These are phyloP conservation scores for Neocucurbitaria cava DNA, from an alignment of 2,329 filamentous ascomycete genomes.

Conservation along the genomic window DNA sequence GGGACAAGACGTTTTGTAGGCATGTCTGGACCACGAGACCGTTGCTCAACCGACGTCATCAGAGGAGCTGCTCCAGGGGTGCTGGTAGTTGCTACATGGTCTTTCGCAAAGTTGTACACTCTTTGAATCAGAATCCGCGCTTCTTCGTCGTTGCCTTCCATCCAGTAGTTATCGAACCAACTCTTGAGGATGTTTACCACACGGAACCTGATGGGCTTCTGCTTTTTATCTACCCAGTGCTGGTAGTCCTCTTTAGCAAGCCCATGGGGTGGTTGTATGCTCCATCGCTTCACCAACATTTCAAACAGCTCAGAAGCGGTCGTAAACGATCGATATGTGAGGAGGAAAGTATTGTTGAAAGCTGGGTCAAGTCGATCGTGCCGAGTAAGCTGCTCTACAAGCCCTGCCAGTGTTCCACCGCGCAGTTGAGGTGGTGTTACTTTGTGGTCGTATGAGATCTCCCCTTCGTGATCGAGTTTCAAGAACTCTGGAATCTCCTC, in stretches of 20 bases:
- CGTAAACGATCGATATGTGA: slow-evolving; percentile 96
- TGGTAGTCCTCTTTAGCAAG: slow-evolving; percentile 79
- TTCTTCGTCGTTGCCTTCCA: slow-evolving; percentile 88
- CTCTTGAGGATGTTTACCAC: slow-evolving; percentile 98
- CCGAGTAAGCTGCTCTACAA: slow-evolving; percentile 93
- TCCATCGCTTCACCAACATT: slow-evolving; percentile 88
- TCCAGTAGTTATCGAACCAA: slow-evolving; percentile 99
- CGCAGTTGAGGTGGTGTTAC: slow-evolving; percentile 77
- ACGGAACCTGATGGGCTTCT: slow-evolving; percentile 92
- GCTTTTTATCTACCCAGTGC: slow-evolving; percentile 89
- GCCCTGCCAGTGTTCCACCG: slow-evolving; percentile 84
- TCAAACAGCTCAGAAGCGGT: slow-evolving; percentile 90
- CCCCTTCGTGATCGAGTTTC: slow-evolving; percentile 83
- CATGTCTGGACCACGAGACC: slow-evolving; percentile 85
- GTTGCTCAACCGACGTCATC: slow-evolving; percentile 86
- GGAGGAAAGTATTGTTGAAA: slow-evolving; percentile 97
- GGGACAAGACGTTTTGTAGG: slow-evolving; percentile 85
- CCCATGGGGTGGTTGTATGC: slow-evolving; percentile 87
- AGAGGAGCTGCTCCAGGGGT: slow-evolving; percentile 86
- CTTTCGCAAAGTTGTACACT: slow-evolving; percentile 88
- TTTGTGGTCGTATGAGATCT: slow-evolving; percentile 90
- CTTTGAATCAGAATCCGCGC: slow-evolving; percentile 85
- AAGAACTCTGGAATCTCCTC: slow-evolving; percentile 87
- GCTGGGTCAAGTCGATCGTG: slow-evolving; percentile 94
- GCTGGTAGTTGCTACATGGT: slow-evolving; percentile 90